Conservation (phyloP, 306 rosid species). For the Glycine soja region DNA sequence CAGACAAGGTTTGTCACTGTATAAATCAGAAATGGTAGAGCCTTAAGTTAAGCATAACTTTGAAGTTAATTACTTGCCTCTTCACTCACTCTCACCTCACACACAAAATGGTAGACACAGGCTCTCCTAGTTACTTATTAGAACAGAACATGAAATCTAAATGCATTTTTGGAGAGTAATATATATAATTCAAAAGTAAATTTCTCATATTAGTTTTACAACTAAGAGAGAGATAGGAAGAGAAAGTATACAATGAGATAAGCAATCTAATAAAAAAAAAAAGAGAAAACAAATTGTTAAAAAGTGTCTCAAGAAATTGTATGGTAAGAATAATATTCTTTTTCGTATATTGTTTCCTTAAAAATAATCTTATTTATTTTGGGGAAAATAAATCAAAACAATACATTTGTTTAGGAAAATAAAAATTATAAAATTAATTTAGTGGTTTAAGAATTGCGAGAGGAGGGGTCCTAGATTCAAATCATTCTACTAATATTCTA, state of each 20-base stretch:
- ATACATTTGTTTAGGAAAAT: too few relatives aligned
- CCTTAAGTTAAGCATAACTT: not conserved
- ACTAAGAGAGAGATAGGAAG: too few relatives aligned
- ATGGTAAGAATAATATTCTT: not conserved
- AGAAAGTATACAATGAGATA: not conserved
- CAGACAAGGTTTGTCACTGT: constrained; percentile 48
- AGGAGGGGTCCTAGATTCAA: too few relatives aligned
- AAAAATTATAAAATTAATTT: too few relatives aligned
- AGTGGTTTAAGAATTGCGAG: too few relatives aligned
- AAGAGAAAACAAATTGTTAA: not conserved
- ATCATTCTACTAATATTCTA: too few relatives aligned
- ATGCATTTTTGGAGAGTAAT: too few relatives aligned
- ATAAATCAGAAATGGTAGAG: not conserved
- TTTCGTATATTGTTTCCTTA: not conserved
- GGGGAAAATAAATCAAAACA: too few relatives aligned
- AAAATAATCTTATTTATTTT: not conserved
- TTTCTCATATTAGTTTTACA: too few relatives aligned
- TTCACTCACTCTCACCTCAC: not conserved
- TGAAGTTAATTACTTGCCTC: not conserved
- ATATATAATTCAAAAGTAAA: too few relatives aligned
- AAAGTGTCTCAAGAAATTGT: not conserved
- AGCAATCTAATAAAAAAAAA: not conserved
- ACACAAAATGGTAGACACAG: not conserved
- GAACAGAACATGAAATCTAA: too few relatives aligned
- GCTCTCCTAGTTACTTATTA: too few relatives aligned